These are phyloP conservation scores for Closterium sp. DNA, from an alignment of 139 green algal species.

Conservation along the genomic window DNA sequence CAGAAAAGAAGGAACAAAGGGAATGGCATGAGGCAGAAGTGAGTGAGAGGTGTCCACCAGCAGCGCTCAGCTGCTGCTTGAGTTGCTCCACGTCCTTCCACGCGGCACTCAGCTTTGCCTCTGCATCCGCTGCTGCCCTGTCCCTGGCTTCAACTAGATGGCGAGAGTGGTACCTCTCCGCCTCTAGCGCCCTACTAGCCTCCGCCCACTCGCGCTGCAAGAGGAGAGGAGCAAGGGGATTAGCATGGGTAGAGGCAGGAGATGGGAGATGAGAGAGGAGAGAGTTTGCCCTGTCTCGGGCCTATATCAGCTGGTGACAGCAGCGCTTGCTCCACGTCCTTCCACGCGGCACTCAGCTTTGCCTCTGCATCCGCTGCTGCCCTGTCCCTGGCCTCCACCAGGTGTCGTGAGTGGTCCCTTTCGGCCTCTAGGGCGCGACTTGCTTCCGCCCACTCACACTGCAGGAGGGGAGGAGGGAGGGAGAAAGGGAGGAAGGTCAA, in stretches of 20 bases:
- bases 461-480: background rate
- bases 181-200: slow-evolving; percentile 23
- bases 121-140: background rate
- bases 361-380: slow-evolving; percentile 15
- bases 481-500: no score
- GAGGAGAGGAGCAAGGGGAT: no score
- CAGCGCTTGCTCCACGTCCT: slow-evolving; percentile 6
- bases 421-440: slow-evolving; percentile 35
- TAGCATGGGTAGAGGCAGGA: no score
- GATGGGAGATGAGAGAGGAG: no score
- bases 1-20: background rate
- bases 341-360: background rate
- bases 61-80: background rate
- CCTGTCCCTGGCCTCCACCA: slow-evolving; percentile 14
- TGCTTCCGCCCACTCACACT: slow-evolving; percentile 37
- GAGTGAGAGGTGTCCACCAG: background rate
- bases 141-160: no score
- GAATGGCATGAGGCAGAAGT: background rate
- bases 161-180: slow-evolving; percentile 1
- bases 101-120: slow-evolving; percentile 10
- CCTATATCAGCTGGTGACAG: background rate
- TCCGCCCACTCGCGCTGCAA: slow-evolving; percentile 45
- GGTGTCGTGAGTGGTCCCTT: background rate
- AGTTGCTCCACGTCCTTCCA: slow-evolving; percentile 18
- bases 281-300: background rate